Conservation (phyloP, 352 stramenopile species). For the Globisporangium nagaii region DNA sequence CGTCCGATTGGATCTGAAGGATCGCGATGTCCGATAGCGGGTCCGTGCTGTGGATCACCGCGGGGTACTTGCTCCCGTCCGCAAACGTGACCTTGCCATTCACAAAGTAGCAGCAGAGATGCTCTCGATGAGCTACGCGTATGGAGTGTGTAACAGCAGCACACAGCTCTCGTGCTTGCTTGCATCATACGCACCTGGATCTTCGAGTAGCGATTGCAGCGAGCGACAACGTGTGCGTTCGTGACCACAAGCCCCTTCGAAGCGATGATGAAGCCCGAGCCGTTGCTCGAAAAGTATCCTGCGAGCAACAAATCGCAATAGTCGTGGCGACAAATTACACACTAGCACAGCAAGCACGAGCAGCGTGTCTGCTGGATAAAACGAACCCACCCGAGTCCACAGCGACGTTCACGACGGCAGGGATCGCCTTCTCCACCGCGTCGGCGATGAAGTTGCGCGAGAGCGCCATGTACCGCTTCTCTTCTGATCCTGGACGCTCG, state of each 20-base stretch:
- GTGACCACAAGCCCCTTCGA: conserved; percentile 87
- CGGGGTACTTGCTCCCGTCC: conserved; percentile 74
- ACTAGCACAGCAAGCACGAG: background rate
- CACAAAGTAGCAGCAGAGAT: background rate
- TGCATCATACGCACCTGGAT: conserved; percentile 46
- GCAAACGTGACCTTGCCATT: conserved; percentile 82
- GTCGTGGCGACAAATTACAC: no score
- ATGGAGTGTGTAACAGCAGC: background rate
- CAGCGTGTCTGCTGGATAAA: no score
- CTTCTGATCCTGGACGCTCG: conserved; percentile 10
- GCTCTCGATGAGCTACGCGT: background rate
- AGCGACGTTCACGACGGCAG: conserved; percentile 87
- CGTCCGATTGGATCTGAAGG: conserved; percentile 71
- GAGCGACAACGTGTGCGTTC: conserved; percentile 89
- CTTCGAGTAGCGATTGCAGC: conserved; percentile 74
- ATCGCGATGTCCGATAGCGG: conserved; percentile 88
- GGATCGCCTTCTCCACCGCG: conserved; percentile 84
- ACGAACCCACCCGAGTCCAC: conserved; percentile 42
- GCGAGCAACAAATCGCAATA: background rate
- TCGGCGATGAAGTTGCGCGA: conserved; percentile 87
- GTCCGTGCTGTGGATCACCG: conserved; percentile 82
- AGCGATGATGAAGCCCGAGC: conserved; percentile 91
- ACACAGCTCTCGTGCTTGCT: background rate
- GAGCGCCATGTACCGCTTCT: conserved; percentile 19
- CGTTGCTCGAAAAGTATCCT: conserved; percentile 76